Percentiles rank a stretch among this genome's conserved stretches.
Evolutionary conservation across 2,329 filamentous ascomycete genomes (phyloP).

Genomic region (Myriosclerotinia curreyana): DNA sequence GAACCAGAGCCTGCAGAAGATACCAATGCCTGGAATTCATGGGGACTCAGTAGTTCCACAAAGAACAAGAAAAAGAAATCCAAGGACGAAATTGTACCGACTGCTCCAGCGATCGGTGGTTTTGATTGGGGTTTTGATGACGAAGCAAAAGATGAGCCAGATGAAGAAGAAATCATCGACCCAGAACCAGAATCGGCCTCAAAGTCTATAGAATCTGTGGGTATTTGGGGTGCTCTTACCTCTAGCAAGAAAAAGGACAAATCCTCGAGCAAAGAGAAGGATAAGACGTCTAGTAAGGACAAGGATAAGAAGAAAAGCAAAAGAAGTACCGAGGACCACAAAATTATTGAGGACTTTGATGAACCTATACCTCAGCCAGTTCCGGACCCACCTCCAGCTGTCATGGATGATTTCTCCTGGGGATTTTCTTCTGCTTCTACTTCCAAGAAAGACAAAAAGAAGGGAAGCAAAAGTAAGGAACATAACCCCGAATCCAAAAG

Average conservation of each 20-base stretch:
- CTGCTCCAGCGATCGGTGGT: constrained; percentile 13
- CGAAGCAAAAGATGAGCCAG: constrained; percentile 39
- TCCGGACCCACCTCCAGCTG: constrained; percentile 34
- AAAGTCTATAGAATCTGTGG: constrained; percentile 29
- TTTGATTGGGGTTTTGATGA: constrained; percentile 17
- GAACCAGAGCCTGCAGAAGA: constrained; percentile 31
- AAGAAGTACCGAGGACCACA: constrained; percentile 27
- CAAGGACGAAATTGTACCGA: constrained; percentile 11
- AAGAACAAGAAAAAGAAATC: constrained; percentile 41
- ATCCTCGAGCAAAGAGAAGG: constrained; percentile 22
- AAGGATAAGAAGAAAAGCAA: constrained; percentile 47
- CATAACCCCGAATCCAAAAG: constrained; percentile 27
- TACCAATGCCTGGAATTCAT: constrained; percentile 38
- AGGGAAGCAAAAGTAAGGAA: constrained; percentile 38
- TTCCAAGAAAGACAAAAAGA: constrained; percentile 46
- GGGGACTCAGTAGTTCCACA: constrained; percentile 36
- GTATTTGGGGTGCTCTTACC: constrained; percentile 12
- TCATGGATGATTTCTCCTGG: constrained; percentile 27
- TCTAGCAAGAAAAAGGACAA: constrained; percentile 24
- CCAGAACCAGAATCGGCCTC: constrained; percentile 24
- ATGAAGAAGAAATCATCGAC: constrained; percentile 32
- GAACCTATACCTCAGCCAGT: constrained; percentile 31
- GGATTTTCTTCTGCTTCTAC: constrained; percentile 28
- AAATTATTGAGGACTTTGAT: constrained; percentile 18
- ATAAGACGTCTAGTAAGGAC: constrained; percentile 33